Evolutionary conservation across 2,329 filamentous ascomycete genomes (phyloP).

Genomic region (Lasiodiplodia sp.): DNA sequence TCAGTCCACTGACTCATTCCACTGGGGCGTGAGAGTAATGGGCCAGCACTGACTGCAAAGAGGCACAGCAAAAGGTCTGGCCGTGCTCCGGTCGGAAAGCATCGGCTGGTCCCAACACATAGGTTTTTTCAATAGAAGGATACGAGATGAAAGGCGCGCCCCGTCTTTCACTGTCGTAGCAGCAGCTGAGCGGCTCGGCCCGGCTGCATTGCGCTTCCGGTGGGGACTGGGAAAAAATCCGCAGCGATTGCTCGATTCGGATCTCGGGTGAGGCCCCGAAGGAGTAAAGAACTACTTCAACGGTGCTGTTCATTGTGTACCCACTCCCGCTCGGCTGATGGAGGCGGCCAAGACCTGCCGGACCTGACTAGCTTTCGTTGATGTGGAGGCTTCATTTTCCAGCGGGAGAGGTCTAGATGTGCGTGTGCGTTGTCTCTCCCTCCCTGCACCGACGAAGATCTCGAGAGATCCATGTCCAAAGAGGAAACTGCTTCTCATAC

Average conservation of each 20-base stretch:
- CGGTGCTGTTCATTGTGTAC: not conserved
- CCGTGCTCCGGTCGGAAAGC: not conserved
- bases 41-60: not conserved
- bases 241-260: slow-evolving; percentile 11
- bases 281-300: not conserved
- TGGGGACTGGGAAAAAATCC: slow-evolving; percentile 8
- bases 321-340: not conserved
- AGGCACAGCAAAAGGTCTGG: not conserved
- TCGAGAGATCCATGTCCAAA: slow-evolving; percentile 9
- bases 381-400: not conserved
- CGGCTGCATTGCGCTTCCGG: slow-evolving; percentile 8
- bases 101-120: not conserved
- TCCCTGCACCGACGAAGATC: slow-evolving; percentile 6
- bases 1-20: not conserved
- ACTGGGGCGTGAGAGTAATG: not conserved
- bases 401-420: not conserved
- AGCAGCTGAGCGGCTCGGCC: slow-evolving; percentile 18
- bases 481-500: slow-evolving; percentile 17
- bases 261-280: slow-evolving; percentile 7
- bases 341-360: not conserved
- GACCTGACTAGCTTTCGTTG: not conserved
- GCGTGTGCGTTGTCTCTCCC: not conserved
- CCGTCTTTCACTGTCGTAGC: not conserved
- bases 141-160: not conserved
- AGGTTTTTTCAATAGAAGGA: not conserved